Percentiles rank a stretch among this genome's conserved stretches.
phyloP scores from a whole-genome alignment of 768 basidiomycete species.

The Calocybe gangraenosa region DNA sequence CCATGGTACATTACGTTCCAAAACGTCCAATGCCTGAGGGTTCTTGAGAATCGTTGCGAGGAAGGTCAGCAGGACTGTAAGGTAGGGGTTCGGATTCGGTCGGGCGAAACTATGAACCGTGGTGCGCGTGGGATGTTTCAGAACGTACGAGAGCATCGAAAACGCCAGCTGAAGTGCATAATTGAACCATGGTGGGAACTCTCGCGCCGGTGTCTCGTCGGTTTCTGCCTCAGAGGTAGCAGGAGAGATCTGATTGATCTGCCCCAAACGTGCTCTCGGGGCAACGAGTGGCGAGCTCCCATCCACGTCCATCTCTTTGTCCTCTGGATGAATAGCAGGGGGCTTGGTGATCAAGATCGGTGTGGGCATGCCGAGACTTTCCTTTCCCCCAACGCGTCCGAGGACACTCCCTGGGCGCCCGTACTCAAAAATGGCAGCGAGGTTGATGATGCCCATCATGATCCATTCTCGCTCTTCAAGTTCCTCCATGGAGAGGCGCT shows the following conservation, averaged over 20 bases:
- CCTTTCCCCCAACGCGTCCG: slow-evolving; percentile 58
- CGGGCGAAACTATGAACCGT: slow-evolving; percentile 48
- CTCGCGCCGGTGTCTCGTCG: slow-evolving; percentile 19
- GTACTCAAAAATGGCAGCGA: slow-evolving; percentile 83
- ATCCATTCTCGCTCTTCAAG: slow-evolving; percentile 89
- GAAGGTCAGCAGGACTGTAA: slow-evolving; percentile 85
- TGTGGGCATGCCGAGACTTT: slow-evolving; percentile 28
- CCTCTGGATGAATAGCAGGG: slow-evolving; percentile 30
- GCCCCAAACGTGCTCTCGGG: not conserved
- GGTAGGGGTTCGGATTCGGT: slow-evolving; percentile 76
- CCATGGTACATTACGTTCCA: slow-evolving; percentile 88
- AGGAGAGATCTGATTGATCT: slow-evolving; percentile 24
- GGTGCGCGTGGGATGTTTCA: slow-evolving; percentile 59
- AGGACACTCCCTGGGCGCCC: slow-evolving; percentile 72
- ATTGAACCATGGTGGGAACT: slow-evolving; percentile 63
- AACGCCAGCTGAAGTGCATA: slow-evolving; percentile 80
- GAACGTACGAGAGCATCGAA: slow-evolving; percentile 66
- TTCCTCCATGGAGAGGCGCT: slow-evolving; percentile 79
- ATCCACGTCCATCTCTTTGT: slow-evolving; percentile 64
- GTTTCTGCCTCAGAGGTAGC: slow-evolving; percentile 27
- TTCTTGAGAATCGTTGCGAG: slow-evolving; percentile 73
- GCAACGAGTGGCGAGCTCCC: slow-evolving; percentile 27
- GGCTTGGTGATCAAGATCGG: slow-evolving; percentile 21
- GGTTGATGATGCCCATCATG: slow-evolving; percentile 90
- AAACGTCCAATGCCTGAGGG: slow-evolving; percentile 47